A percentile compares a stretch with the other conserved stretches of the same genome.
These are phyloP conservation scores for Lyophyllum decastes DNA, from an alignment of 768 basidiomycete genomes.

Conservation along the genomic window DNA sequence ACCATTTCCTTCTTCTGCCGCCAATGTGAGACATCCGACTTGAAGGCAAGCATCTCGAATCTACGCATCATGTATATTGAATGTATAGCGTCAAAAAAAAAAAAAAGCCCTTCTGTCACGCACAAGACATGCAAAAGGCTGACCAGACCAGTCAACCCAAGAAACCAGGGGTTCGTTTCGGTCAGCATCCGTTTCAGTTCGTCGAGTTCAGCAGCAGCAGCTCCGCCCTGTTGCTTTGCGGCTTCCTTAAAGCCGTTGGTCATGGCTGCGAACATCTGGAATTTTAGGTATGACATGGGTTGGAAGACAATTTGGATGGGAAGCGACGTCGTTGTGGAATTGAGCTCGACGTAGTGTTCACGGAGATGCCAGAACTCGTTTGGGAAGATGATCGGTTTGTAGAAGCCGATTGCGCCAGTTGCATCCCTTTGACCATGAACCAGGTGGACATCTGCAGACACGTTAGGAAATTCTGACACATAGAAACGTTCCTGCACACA, in stretches of 20 bases:
- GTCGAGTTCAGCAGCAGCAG: slow-evolving; percentile 75
- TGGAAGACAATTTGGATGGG: slow-evolving; percentile 84
- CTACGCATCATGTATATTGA: slow-evolving; percentile 34
- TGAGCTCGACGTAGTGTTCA: slow-evolving; percentile 82
- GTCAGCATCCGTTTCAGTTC: slow-evolving; percentile 94
- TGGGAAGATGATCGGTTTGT: slow-evolving; percentile 87
- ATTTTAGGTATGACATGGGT: slow-evolving; percentile 85
- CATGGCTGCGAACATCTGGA: slow-evolving; percentile 84
- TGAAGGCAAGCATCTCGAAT: slow-evolving; percentile 96
- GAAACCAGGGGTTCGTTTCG: slow-evolving; percentile 87
- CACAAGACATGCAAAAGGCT: slow-evolving; percentile 86
- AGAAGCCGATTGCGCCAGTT: slow-evolving; percentile 65
- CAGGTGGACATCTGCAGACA: slow-evolving; percentile 59
- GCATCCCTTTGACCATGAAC: slow-evolving; percentile 61
- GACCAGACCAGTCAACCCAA: slow-evolving; percentile 82
- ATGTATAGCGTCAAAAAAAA: slow-evolving; percentile 7
- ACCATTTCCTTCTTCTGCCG: slow-evolving; percentile 91
- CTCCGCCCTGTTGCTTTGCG: slow-evolving; percentile 69
- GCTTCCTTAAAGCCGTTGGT: slow-evolving; percentile 87
- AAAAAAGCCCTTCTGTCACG: slow-evolving; percentile 29
- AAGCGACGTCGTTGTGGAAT: slow-evolving; percentile 73
- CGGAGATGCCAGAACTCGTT: slow-evolving; percentile 96
- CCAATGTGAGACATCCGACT: slow-evolving; percentile 94
- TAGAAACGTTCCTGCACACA: slow-evolving; percentile 33
- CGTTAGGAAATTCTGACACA: slow-evolving; percentile 9